Conservation (phyloP, 176 grass and related monocot genomes). For the Eleusine indica region DNA sequence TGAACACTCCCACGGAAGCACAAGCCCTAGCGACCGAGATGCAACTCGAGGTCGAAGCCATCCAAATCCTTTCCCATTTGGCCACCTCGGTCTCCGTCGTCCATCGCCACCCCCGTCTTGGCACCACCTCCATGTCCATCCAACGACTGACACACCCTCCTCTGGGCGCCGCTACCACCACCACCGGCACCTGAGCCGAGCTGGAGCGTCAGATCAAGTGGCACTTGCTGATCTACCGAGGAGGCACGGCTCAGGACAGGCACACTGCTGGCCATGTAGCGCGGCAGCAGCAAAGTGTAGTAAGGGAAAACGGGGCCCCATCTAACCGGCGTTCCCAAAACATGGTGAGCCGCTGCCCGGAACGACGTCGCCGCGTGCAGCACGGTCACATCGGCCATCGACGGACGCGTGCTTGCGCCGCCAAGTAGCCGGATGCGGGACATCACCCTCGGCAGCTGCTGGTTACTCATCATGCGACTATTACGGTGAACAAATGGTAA, state of each 20-base stretch:
- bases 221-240: background rate
- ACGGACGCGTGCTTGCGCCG: too few species aligned
- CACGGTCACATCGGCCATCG: background rate
- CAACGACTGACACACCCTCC: background rate
- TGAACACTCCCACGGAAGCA: too few species aligned
- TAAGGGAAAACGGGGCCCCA: background rate
- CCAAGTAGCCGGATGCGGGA: background rate
- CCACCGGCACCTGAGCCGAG: background rate
- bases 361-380: background rate
- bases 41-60: conserved; percentile 20
- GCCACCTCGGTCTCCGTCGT: background rate
- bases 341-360: background rate
- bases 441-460: background rate
- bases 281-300: background rate
- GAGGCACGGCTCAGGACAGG: background rate
- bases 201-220: background rate
- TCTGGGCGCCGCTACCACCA: background rate
- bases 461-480: background rate
- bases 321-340: background rate
- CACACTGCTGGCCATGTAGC: background rate
- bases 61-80: background rate
- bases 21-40: background rate
- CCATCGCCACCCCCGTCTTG: background rate
- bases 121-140: background rate
- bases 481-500: background rate